Conservation (phyloP, 1,284 basidiomycete species). For the Pseudozyma sp. region DNA sequence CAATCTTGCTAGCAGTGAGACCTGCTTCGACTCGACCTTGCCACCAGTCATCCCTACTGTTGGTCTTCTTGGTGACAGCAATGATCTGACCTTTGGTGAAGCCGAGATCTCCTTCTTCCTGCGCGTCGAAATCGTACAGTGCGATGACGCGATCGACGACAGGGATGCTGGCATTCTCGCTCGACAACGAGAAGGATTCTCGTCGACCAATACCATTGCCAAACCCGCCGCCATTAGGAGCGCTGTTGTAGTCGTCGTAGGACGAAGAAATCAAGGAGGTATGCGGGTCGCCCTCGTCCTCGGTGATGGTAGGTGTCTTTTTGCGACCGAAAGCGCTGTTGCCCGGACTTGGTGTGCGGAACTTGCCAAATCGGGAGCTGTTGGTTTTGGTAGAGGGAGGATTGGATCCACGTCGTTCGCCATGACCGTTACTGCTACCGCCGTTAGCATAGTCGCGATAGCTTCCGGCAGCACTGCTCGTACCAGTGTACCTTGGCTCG, state of each 20-base stretch:
- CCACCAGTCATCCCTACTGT: conserved; percentile 65
- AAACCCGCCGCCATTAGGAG: not conserved
- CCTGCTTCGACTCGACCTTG: conserved; percentile 53
- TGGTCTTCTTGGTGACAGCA: conserved; percentile 57
- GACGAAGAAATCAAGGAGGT: conserved; percentile 11
- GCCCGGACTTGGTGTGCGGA: conserved; percentile 40
- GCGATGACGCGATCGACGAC: conserved; percentile 58
- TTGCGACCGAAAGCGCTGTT: conserved; percentile 33
- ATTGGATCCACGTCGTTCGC: conserved; percentile 17
- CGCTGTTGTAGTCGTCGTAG: conserved; percentile 9
- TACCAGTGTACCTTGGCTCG: conserved; percentile 11
- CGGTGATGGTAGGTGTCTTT: conserved; percentile 38
- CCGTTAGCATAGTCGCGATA: not conserved
- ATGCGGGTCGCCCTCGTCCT: conserved; percentile 24
- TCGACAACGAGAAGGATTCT: conserved; percentile 25
- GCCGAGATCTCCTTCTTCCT: conserved; percentile 58
- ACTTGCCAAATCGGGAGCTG: conserved; percentile 25
- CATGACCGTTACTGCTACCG: conserved; percentile 20
- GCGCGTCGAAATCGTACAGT: conserved; percentile 62
- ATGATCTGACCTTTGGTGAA: conserved; percentile 66
- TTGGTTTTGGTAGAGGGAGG: conserved; percentile 28
- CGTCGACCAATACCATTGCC: conserved; percentile 3
- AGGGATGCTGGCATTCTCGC: conserved; percentile 29
- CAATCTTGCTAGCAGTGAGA: conserved; percentile 27
- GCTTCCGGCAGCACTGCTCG: not conserved